Base-by-base conservation (phyloP, 2,329 filamentous ascomycete species). In the Neonectria neomacrospora region DNA sequence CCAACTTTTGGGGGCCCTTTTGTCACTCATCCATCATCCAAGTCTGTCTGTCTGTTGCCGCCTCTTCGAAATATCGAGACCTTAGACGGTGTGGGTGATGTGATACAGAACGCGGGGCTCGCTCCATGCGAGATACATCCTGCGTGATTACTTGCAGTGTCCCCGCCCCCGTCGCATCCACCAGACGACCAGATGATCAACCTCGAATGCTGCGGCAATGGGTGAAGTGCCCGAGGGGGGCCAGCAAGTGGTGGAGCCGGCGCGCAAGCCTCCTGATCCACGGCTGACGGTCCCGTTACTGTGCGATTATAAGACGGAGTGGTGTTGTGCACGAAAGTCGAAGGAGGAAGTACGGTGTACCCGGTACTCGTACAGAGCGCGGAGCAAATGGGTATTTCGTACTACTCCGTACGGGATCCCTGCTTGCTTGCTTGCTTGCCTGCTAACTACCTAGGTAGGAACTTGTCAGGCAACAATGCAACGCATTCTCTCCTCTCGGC, bases 81-180 rank as follows among this genome's bases (percentile, higher is more conserved):
- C 9, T 20, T 41, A 7, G 37, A 41, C n/a, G 37, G 37, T 41
- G 37, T 41, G 47, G 47, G 12, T 50, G 47, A 50, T 32, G 18
- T 50, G 47, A 50, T 32, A 50, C 47, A n/a, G 47, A 30, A 50
- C n/a, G 26, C 26, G n/a, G 28, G 47, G 47, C 26, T 20, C 28
- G 37, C 10, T 41, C 28, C n/a, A 50, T 34, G 28, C 26, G 47
- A 50, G 47, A 50, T 20, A 50, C 30, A 32, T 22, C 18, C 47
- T 18, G 18, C n/a, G 37, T 20, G 47, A 32, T 32, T 50, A 30
- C 26, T 20, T 50, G 47, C 44, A 44, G 23, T 28, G 14, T 22
- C 12, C 23, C 23, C 18, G 12, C 28, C 23, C 44, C 16, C 23
- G 16, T 26, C 23, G 44, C 47, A 50, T 11, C 26, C 26, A 32